Conservation (phyloP, 225 moss, liverwort and hornwort species). For the Marchantia polymorpha region DNA sequence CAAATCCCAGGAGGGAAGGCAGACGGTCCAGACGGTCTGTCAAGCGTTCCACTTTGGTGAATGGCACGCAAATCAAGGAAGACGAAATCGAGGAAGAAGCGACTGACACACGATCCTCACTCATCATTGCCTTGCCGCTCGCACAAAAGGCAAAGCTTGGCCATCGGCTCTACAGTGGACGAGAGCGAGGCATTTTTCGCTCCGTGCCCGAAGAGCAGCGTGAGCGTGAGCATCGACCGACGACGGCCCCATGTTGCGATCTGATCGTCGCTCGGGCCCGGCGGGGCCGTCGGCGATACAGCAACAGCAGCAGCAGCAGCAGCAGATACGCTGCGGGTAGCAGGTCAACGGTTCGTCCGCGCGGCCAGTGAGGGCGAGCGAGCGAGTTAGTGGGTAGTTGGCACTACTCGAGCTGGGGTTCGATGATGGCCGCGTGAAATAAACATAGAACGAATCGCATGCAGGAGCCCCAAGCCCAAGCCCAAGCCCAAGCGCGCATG, state of each 20-base stretch:
- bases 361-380: not conserved
- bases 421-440: not conserved
- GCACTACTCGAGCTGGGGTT: not conserved
- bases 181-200: not conserved
- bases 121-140: constrained; percentile 1
- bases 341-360: not conserved
- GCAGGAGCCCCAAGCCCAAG: too few relatives aligned
- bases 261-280: not conserved
- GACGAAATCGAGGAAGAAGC: not conserved
- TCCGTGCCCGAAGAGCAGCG: not conserved
- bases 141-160: constrained; percentile 11
- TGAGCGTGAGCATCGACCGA: not conserved
- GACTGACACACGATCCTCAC: not conserved
- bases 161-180: not conserved
- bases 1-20: too few relatives aligned
- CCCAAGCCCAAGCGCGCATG: too few relatives aligned
- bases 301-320: too few relatives aligned
- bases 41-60: constrained; percentile 3
- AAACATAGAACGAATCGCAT: not conserved
- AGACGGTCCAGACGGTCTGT: not conserved
- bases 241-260: not conserved
- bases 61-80: constrained; percentile 18
- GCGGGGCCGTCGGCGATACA: too few relatives aligned
- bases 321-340: not conserved
- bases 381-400: constrained; percentile 1